phyloP scores from a whole-genome alignment of 805 yeast genomes.

The Pichia occidentalis region DNA sequence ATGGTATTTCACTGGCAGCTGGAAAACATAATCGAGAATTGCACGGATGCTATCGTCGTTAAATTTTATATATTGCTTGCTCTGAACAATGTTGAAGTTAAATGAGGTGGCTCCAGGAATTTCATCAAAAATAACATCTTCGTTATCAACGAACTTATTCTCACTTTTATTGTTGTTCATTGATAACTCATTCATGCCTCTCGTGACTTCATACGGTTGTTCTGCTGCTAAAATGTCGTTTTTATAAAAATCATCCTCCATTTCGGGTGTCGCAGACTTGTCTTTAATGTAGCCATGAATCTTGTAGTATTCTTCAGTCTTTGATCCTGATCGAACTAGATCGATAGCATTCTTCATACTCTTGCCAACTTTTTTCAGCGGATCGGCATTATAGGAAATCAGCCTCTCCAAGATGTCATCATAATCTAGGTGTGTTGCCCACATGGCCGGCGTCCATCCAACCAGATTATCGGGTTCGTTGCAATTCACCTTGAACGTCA shows the following conservation, averaged over 20 bases:
- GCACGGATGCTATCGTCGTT: slow-evolving; percentile 50
- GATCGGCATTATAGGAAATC: slow-evolving; percentile 60
- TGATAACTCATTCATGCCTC: slow-evolving; percentile 11
- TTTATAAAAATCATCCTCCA: slow-evolving; percentile 10
- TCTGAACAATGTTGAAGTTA: slow-evolving; percentile 48
- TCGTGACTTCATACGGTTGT: no score
- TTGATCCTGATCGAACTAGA: slow-evolving; percentile 48
- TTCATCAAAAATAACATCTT: slow-evolving; percentile 31
- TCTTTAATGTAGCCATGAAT: slow-evolving; percentile 39
- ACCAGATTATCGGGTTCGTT: slow-evolving; percentile 44
- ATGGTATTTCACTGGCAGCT: slow-evolving; percentile 38
- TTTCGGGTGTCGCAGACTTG: slow-evolving; percentile 1
- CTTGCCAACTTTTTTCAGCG: slow-evolving; percentile 34
- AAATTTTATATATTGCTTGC: slow-evolving; percentile 56
- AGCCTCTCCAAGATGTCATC: slow-evolving; percentile 48
- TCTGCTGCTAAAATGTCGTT: slow-evolving; percentile 9
- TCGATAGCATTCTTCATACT: slow-evolving; percentile 47
- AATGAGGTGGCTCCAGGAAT: slow-evolving; percentile 34
- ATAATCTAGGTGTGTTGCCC: slow-evolving; percentile 70
- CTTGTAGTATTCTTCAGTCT: slow-evolving; percentile 52
- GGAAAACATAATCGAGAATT: slow-evolving; percentile 42
- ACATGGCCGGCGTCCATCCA: slow-evolving; percentile 70
- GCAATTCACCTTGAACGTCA: slow-evolving; percentile 39
- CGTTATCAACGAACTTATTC: slow-evolving; percentile 28
- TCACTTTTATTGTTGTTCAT: slow-evolving; percentile 13